Evolutionary conservation across 2,329 filamentous ascomycete species (phyloP).

Genomic region (Ophiostoma sp.): DNA sequence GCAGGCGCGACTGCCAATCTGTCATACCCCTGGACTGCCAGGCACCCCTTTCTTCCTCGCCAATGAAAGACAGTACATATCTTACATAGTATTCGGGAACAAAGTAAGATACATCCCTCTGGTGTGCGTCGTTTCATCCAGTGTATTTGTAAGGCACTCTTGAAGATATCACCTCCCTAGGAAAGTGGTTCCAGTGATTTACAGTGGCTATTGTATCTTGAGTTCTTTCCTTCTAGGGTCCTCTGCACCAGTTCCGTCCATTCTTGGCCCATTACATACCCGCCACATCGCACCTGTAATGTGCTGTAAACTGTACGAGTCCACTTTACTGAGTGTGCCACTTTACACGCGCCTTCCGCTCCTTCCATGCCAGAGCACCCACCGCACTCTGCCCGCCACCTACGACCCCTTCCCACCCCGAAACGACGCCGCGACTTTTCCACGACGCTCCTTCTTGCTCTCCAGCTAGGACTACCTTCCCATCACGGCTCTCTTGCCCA

Average conservation of each 20-base stretch:
- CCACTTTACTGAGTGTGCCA: not conserved
- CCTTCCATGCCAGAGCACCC: constrained; percentile 14
- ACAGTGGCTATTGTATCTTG: not conserved
- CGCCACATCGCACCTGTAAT: constrained; percentile 1
- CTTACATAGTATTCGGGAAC: not conserved
- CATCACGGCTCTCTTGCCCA: constrained; percentile 18
- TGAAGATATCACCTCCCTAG: not conserved
- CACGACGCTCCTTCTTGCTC: constrained; percentile 15
- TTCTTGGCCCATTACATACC: not conserved
- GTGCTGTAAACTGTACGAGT: not conserved
- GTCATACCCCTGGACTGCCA: constrained; percentile 8
- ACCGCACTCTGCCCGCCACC: constrained; percentile 8
- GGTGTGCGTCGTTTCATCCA: not conserved
- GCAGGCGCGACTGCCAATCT: constrained; percentile 7
- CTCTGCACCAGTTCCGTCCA: constrained; percentile 8
- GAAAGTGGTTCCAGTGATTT: not conserved
- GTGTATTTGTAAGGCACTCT: not conserved
- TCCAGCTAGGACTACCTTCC: not conserved
- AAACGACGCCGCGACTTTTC: constrained; percentile 23
- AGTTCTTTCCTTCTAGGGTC: not conserved
- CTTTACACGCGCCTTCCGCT: constrained; percentile 6
- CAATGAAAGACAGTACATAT: not conserved
- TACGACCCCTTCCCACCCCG: constrained; percentile 20
- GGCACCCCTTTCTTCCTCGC: constrained; percentile 7
- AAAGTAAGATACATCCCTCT: not conserved